Evolutionary conservation across 331 rosid species (phyloP).

Genomic region (Acacia pycnantha): DNA sequence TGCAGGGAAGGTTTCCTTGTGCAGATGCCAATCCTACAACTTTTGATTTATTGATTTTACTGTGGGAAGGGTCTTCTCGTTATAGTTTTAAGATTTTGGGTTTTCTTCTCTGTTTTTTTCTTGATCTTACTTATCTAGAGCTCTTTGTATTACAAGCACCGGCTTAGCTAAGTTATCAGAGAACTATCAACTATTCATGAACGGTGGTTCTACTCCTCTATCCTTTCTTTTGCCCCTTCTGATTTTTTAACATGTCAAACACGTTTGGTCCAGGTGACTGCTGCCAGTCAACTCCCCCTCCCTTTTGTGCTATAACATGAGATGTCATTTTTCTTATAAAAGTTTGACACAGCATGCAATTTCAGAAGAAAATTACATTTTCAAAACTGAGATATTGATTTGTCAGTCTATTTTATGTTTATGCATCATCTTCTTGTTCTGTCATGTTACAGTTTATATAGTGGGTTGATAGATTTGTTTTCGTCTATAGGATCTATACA

Average conservation of each 20-base stretch:
- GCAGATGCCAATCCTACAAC: not conserved
- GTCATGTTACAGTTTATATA: not conserved
- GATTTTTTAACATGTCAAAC: not conserved
- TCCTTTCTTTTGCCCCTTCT: not conserved
- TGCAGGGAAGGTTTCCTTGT: not conserved
- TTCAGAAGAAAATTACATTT: not conserved
- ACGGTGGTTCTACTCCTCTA: not conserved
- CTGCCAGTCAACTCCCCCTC: not conserved
- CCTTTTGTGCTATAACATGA: not conserved
- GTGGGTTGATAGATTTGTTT: constrained; percentile 19
- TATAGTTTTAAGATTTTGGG: not conserved
- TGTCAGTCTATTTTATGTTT: not conserved
- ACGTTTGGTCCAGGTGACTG: not conserved
- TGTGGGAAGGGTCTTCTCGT: not conserved
- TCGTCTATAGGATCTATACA: constrained; percentile 77
- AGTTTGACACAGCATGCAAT: not conserved
- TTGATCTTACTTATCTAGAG: not conserved
- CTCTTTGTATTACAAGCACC: not conserved
- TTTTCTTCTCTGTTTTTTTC: not conserved
- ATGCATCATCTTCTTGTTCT: not conserved
- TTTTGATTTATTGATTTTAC: not conserved
- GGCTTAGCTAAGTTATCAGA: not conserved
- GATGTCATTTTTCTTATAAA: not conserved
- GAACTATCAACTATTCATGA: not conserved
- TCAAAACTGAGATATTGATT: not conserved